Evolutionary conservation across 371 early-diverging fungal species (phyloP).

Genomic region (Parasitella parasitica): DNA sequence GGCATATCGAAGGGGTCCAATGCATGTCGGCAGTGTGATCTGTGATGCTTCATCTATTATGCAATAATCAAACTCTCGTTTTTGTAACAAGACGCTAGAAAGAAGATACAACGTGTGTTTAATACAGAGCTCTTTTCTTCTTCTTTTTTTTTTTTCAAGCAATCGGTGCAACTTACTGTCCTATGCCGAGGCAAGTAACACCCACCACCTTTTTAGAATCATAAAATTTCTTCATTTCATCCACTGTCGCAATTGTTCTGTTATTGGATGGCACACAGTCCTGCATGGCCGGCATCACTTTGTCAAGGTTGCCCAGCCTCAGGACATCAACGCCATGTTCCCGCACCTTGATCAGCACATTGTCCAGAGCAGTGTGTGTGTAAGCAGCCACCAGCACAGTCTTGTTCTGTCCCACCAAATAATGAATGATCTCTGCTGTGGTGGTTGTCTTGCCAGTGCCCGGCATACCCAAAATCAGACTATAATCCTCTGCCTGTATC

Average conservation of each 20-base stretch:
- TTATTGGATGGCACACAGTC: conserved; percentile 50
- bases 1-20: conserved; percentile 91
- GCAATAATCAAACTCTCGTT: conserved; percentile 92
- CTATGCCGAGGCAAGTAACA: conserved; percentile 88
- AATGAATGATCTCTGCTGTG: conserved; percentile 79
- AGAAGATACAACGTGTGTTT: no score
- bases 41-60: conserved; percentile 99
- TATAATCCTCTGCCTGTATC: conserved; percentile 80
- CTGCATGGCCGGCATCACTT: conserved; percentile 56
- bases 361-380: conserved; percentile 96
- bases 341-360: conserved; percentile 84
- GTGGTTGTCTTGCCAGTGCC: conserved; percentile 99
- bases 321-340: conserved; percentile 58
- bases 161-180: conserved; percentile 79
- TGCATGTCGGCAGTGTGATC: conserved; percentile 89
- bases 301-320: conserved; percentile 73
- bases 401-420: conserved; percentile 70
- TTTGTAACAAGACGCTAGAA: conserved; percentile 55
- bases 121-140: no score
- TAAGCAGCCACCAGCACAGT: conserved; percentile 92
- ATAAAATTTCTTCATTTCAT: conserved; percentile 59
- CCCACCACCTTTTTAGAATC: conserved; percentile 73
- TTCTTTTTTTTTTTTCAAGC: no score
- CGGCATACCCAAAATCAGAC: conserved; percentile 98
- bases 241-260: conserved; percentile 50